Evolutionary conservation across 306 rosid species (phyloP).

Genomic region (Clitoria ternatea): DNA sequence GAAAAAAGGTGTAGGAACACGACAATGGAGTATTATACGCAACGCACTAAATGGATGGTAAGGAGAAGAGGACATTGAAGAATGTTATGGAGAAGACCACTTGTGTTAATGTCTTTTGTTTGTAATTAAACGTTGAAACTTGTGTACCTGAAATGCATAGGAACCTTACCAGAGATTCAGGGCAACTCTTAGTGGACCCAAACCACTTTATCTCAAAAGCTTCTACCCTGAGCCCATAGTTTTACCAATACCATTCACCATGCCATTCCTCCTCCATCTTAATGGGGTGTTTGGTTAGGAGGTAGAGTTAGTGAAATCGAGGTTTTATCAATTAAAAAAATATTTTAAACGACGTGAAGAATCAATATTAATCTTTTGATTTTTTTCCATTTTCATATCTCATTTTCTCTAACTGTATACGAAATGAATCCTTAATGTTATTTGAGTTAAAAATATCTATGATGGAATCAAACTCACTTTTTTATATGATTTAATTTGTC

Average conservation of each 20-base stretch:
- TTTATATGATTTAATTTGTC: too few species aligned
- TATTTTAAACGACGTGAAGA: too few species aligned
- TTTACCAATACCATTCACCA: neutral
- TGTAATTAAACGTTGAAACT: neutral
- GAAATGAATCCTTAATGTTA: too few species aligned
- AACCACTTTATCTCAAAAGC: neutral
- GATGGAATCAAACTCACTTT: too few species aligned
- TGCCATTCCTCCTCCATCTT: too few species aligned
- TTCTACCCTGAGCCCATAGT: neutral
- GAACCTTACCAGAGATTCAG: slow-evolving; percentile 18
- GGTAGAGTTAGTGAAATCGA: too few species aligned
- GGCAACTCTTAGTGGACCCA: slow-evolving; percentile 16
- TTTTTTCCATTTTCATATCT: too few species aligned
- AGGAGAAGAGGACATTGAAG: neutral
- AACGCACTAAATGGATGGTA: slow-evolving; percentile 27
- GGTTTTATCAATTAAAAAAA: too few species aligned
- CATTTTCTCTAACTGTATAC: too few species aligned
- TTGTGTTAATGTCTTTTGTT: neutral
- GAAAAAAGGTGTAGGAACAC: neutral
- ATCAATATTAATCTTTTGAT: too few species aligned
- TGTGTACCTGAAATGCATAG: neutral
- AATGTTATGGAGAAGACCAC: slow-evolving; percentile 8
- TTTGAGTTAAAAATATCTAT: too few species aligned
- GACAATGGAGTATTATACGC: slow-evolving; percentile 10
- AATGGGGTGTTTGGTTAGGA: too few species aligned